A percentile compares a stretch with the other conserved stretches of the same genome.
Evolutionary conservation across 148 eudicot genomes (phyloP).

Genomic region (Dysphania ambrosioides): DNA sequence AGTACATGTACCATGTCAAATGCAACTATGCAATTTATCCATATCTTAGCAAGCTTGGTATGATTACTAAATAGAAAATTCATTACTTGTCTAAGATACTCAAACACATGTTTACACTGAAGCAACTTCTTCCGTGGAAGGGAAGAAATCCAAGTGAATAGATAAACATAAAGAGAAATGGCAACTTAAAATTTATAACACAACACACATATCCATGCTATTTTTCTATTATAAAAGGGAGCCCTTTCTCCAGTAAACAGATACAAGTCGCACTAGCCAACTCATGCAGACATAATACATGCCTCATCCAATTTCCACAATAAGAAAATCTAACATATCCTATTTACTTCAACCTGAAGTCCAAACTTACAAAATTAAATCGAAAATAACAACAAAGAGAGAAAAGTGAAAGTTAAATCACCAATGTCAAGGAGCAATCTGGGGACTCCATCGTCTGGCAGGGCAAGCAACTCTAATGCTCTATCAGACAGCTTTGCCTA

Average conservation of each 20-base stretch:
- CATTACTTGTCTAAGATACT: not conserved
- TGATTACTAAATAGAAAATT: not conserved
- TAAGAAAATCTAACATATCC: no score
- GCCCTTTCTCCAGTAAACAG: not conserved
- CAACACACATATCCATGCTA: not conserved
- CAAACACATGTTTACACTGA: not conserved
- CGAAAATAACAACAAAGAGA: not conserved
- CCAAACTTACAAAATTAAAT: not conserved
- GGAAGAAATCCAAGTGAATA: not conserved
- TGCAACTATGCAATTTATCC: not conserved
- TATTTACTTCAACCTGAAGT: not conserved
- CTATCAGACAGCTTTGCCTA: constrained; percentile 81
- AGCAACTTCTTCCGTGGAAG: not conserved
- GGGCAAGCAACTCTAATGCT: constrained; percentile 88
- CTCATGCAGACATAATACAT: not conserved
- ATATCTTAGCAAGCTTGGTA: not conserved
- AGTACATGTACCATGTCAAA: not conserved
- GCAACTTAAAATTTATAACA: not conserved
- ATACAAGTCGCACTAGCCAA: not conserved
- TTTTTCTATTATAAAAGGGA: not conserved
- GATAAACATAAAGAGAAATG: no score
- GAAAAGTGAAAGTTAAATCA: constrained; percentile 17
- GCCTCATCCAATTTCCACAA: not conserved
- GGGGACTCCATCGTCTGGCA: constrained; percentile 82
- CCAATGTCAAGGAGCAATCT: constrained; percentile 89